These are phyloP conservation scores for Hylodesmum podocarpum DNA, from an alignment of 306 rosid genomes.

Conservation along the genomic window DNA sequence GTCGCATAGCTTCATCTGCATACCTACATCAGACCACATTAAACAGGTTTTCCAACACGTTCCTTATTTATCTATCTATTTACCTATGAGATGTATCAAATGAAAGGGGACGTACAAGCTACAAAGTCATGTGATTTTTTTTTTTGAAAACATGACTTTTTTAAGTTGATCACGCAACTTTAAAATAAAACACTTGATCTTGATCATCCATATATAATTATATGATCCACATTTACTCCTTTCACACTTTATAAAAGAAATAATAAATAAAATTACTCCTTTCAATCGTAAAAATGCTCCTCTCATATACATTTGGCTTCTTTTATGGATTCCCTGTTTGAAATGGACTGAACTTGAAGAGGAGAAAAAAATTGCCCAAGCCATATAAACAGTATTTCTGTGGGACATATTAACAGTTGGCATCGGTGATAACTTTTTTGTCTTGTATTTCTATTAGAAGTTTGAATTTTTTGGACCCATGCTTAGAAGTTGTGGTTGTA, in stretches of 20 bases:
- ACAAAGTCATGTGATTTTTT: neutral
- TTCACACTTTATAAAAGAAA: too few species aligned
- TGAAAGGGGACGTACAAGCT: neutral
- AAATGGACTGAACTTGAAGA: neutral
- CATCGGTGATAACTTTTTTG: neutral
- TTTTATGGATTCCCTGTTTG: neutral
- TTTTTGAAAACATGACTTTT: neutral
- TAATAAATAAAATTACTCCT: too few species aligned
- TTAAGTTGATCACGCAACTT: neutral
- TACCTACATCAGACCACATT: slow-evolving; percentile 47
- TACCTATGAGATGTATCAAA: neutral
- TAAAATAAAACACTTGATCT: neutral
- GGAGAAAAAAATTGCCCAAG: too few species aligned
- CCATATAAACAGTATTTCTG: neutral
- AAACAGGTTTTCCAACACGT: slow-evolving; percentile 42
- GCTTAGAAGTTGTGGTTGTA: neutral
- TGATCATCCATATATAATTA: neutral
- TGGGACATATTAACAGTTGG: neutral
- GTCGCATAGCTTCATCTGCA: slow-evolving; percentile 70
- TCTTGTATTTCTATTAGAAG: neutral
- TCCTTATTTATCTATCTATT: neutral
- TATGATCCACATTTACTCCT: neutral
- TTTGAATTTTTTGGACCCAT: neutral
- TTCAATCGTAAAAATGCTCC: neutral
- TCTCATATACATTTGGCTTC: neutral